phyloP scores from a whole-genome alignment of 2,329 filamentous ascomycete genomes.

The Fusarium chaquense region DNA sequence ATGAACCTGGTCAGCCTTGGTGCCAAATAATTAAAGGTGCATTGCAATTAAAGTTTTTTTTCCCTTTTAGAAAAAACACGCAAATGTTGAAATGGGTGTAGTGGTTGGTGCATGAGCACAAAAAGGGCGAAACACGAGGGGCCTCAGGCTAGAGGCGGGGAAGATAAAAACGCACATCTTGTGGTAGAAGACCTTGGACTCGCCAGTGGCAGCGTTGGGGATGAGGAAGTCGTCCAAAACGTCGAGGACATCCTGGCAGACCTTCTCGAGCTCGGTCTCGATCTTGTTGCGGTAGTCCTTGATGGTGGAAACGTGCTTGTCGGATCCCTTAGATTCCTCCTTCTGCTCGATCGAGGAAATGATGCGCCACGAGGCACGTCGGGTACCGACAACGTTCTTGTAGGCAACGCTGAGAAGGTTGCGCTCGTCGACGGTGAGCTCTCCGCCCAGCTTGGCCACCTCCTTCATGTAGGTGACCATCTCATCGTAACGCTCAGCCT shows the following conservation, averaged over 20 bases:
- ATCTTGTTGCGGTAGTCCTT: slow-evolving; percentile 99
- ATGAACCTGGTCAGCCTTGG: slow-evolving; percentile 25
- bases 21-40: slow-evolving; percentile 7
- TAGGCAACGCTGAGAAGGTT: slow-evolving; percentile 99
- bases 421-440: slow-evolving; percentile 95
- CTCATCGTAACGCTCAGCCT: slow-evolving; percentile 99
- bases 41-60: neutral
- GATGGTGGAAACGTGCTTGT: slow-evolving; percentile 94
- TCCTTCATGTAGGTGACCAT: slow-evolving; percentile 99
- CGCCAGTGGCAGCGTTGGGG: slow-evolving; percentile 93
- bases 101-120: slow-evolving; percentile 28
- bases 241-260: slow-evolving; percentile 97
- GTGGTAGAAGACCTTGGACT: slow-evolving; percentile 99
- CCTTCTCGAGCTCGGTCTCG: slow-evolving; percentile 95
- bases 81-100: slow-evolving; percentile 17
- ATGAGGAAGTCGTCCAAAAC: slow-evolving; percentile 94
- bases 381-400: slow-evolving; percentile 99
- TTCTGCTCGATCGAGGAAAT: slow-evolving; percentile 99
- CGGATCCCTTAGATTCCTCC: slow-evolving; percentile 98
- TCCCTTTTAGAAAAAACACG: neutral
- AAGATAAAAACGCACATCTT: slow-evolving; percentile 82
- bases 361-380: slow-evolving; percentile 99
- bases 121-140: slow-evolving; percentile 36
- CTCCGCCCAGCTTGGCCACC: slow-evolving; percentile 87
- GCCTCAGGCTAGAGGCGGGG: slow-evolving; percentile 35